Percentiles rank a stretch among this genome's conserved stretches.
Conservation (phyloP, 441 rosid species). For the Aquilaria agallochum region DNA sequence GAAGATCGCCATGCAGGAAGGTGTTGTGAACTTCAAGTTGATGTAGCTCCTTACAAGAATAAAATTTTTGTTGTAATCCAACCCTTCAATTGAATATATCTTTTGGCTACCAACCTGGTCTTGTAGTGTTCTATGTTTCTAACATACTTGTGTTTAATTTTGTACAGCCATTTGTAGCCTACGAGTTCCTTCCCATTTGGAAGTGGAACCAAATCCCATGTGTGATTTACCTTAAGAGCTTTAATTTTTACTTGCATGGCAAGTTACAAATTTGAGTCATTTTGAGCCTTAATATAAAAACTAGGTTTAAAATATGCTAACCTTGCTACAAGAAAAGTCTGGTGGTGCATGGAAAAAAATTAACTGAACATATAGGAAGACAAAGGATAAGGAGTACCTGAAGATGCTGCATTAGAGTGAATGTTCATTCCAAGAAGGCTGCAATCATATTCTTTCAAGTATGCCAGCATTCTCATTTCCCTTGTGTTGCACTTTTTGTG, state of each 20-base stretch:
- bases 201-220: neutral
- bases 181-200: neutral
- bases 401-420: neutral
- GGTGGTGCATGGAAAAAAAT: neutral
- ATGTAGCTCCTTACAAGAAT: neutral
- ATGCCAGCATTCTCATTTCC: too few relatives aligned
- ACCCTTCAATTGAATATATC: neutral
- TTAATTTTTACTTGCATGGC: neutral
- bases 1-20: neutral
- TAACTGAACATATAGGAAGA: neutral
- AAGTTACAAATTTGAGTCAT: neutral
- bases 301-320: too few relatives aligned
- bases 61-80: neutral
- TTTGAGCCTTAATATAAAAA: too few relatives aligned
- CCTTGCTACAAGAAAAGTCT: neutral
- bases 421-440: neutral
- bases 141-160: neutral
- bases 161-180: neutral
- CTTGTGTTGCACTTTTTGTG: too few relatives aligned
- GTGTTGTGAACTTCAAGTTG: neutral
- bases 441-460: neutral
- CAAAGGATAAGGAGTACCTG: neutral
- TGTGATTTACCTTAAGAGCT: neutral
- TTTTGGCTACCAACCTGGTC: neutral
- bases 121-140: neutral